These are phyloP conservation scores for Globisporangium orthogonon DNA, from an alignment of 352 stramenopile species.

Conservation along the genomic window DNA sequence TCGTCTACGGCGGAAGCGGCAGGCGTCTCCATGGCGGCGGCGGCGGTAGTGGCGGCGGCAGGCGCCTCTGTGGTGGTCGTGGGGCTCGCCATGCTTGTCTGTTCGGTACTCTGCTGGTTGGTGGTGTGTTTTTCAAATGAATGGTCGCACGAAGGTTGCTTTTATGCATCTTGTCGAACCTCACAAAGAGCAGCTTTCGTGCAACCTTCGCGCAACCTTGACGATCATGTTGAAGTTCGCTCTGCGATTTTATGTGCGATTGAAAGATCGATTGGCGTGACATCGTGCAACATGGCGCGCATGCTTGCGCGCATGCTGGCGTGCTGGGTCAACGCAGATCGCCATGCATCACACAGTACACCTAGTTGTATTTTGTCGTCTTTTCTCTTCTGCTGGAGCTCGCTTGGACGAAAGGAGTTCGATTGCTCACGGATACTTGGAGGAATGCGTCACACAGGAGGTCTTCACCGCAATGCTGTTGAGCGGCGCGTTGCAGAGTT, in stretches of 20 bases:
- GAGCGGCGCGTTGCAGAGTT: background rate
- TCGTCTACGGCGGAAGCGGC: background rate
- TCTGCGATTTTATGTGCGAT: too few species aligned
- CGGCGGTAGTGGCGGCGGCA: background rate
- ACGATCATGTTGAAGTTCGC: background rate
- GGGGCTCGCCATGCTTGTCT: background rate
- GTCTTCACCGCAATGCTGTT: background rate
- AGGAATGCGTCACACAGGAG: background rate
- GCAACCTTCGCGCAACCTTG: background rate
- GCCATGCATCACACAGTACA: too few species aligned
- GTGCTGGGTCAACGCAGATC: too few species aligned
- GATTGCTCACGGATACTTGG: background rate
- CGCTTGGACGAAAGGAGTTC: background rate
- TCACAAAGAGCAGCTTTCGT: too few species aligned
- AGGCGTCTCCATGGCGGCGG: background rate
- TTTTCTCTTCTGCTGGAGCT: background rate
- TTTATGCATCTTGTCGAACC: background rate
- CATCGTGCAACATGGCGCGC: too few species aligned
- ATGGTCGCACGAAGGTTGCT: background rate
- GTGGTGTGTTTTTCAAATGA: background rate
- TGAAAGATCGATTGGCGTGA: too few species aligned
- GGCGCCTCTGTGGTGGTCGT: background rate
- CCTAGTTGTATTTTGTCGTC: background rate
- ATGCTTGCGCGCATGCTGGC: too few species aligned
- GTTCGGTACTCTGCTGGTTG: background rate